A percentile compares a stretch with the other conserved stretches of the same genome.
These are phyloP conservation scores for Malania oleifera DNA, from an alignment of 164 flowering plant genomes.

Conservation along the genomic window DNA sequence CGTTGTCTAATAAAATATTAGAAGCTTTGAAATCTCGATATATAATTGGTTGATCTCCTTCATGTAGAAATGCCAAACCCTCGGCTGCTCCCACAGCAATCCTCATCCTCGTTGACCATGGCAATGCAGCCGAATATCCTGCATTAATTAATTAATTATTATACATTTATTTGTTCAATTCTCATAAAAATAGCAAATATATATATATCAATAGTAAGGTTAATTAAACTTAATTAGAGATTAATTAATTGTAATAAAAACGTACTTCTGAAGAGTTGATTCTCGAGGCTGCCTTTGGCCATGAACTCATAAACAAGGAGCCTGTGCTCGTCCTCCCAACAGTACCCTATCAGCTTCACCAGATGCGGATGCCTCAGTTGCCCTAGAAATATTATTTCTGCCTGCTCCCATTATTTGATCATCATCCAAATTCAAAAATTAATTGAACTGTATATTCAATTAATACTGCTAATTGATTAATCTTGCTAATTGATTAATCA, in stretches of 20 bases:
- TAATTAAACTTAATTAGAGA: neutral
- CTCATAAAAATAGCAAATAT: neutral
- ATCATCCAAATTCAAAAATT: neutral
- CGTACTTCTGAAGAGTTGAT: constrained; percentile 31
- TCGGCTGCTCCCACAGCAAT: constrained; percentile 28
- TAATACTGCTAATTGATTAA: too few species aligned
- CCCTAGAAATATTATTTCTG: constrained; percentile 31
- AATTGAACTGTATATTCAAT: neutral
- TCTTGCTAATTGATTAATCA: too few species aligned
- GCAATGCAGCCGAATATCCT: constrained; percentile 22
- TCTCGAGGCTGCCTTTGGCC: constrained; percentile 30
- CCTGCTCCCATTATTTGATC: constrained; percentile 10
- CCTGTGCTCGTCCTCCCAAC: constrained; percentile 29
- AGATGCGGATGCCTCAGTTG: constrained; percentile 29
- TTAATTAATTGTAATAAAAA: neutral
- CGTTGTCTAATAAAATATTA: constrained; percentile 25
- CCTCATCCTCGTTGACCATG: constrained; percentile 33
- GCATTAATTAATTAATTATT: neutral
- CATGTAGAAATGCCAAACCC: constrained; percentile 31
- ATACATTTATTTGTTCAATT: neutral
- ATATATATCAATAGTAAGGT: neutral
- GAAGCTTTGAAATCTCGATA: constrained; percentile 31
- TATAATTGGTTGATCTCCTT: constrained; percentile 24
- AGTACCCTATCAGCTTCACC: constrained; percentile 29
- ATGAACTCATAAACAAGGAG: constrained; percentile 28